Base-by-base conservation (phyloP, 73 alveolate species). In the Stentor roeselii region DNA sequence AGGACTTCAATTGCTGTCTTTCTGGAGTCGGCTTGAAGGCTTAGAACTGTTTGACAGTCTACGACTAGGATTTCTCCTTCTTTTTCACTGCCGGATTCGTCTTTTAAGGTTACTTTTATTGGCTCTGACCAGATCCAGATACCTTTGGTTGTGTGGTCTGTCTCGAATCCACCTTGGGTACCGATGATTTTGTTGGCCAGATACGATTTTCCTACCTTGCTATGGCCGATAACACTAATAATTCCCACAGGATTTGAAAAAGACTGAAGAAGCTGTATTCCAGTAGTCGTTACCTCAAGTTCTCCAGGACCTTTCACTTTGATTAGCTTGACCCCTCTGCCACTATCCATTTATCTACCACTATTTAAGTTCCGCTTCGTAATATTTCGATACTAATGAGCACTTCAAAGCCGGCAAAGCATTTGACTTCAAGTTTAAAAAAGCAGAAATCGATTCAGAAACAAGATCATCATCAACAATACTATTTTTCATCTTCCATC, bases 151-250 rank as follows among this genome's bases (percentile, higher is more conserved):
- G n/a, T n/a, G n/a, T n/a, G n/a, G n/a, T n/a, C n/a, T n/a, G 42
- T 35, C 42, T 67, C 82, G 32, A 67, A 67, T 15, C 82, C 82
- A 67, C 31, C 42, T 14, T 32, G n/a, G 15, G 60, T 67, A 31
- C 42, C 42, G 2, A 67, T 30, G 0, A 67, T 67, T 67, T 67
- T 32, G 32, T 67, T 67, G 11, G 60, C 38, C 31, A 67, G 32
- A 14, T 21, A 15, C 31, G 82, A 67, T 67, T 67, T 67, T 31
- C 82, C 82, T 67, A 50, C 15, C 27, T 2, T 30, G 42, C 60
- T 36, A 15, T 30, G 82, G 11, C 82, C 82, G 32, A 67, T 50
- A 15, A 35, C 32, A 50, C 82, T 27, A 31, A 67, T 67, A 50
- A 67, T 50, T 67, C 82, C 82, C 11, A 67, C 31, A 15, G 11